Base-by-base conservation (phyloP, 2,329 filamentous ascomycete species). In the Aspergillus transmontanensis region DNA sequence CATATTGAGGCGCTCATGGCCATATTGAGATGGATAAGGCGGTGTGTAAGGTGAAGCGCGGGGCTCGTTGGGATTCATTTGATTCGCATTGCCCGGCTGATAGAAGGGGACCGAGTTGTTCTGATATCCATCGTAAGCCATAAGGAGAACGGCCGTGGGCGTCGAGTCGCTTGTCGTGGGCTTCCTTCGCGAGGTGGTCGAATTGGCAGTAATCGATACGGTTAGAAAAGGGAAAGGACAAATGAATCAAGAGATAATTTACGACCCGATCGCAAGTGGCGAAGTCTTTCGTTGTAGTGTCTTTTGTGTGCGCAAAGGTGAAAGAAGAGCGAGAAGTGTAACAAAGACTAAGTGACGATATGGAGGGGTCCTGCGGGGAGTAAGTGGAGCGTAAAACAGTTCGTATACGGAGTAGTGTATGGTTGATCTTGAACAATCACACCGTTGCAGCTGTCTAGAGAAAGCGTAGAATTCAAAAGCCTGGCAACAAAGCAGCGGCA, bases 81-180 rank as follows among this genome's bases (percentile, higher is more conserved):
- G 66, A 55, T 67, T 69, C 62, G 68, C 66, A 64, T 70, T 69
- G 54, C 71, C 70, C 63, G 67, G 61, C 58, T 72, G 70, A 23
- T 71, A 65, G 61, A 75, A 77, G 32, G 72, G 66, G 57, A 67
- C 74, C 60, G 71, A 64, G 60, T 59, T 69, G 57, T 67, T 59
- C 68, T 76, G 76, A 66, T 79, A 80, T 62, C 75, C 75, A 72
- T 81, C 76, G 73, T 81, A 81, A 58, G 79, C 78, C 78, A 81
- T 81, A 57, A 50, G 57, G 61, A 60, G 26, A 12, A 54, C 30
- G 41, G 50, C 41, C 53, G 36, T 59, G 36, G 23, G 30, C 60
- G 34, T 57, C 41, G 56, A 36, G 39, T 53, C 53, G 34, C 50
- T 36, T 30, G n/a, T 36, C 26, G 57, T 39, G 32, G 4, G 34